Conservation (phyloP, 1,284 basidiomycete genomes). For the Cryptococcus deneoformans region DNA sequence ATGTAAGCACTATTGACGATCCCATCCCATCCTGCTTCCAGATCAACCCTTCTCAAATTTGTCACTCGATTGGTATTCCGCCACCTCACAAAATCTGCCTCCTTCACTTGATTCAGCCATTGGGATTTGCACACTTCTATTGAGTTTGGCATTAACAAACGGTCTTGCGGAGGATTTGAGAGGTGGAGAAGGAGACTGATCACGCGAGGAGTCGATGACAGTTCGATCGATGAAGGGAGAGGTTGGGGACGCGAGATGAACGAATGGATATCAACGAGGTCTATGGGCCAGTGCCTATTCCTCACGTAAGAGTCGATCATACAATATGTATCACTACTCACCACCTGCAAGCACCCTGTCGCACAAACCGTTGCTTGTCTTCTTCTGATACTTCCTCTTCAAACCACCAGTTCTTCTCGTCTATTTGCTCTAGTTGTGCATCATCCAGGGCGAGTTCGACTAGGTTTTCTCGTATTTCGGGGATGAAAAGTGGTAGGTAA, state of each 20-base stretch:
- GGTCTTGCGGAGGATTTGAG: slow-evolving; percentile 68
- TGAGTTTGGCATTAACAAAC: slow-evolving; percentile 71
- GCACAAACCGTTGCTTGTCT: slow-evolving; percentile 61
- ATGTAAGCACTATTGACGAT: slow-evolving; percentile 72
- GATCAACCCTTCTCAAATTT: slow-evolving; percentile 76
- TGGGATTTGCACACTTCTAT: slow-evolving; percentile 81
- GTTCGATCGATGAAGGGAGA: slow-evolving; percentile 13
- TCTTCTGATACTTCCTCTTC: slow-evolving; percentile 53
- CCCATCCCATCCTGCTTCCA: slow-evolving; percentile 93
- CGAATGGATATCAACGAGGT: slow-evolving; percentile 78
- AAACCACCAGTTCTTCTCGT: slow-evolving; percentile 91
- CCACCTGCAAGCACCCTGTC: slow-evolving; percentile 61
- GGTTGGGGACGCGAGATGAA: slow-evolving; percentile 27
- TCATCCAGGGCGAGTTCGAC: slow-evolving; percentile 88
- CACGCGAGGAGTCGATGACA: slow-evolving; percentile 8
- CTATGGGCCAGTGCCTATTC: slow-evolving; percentile 90
- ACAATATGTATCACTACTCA: slow-evolving; percentile 48
- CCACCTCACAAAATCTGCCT: slow-evolving; percentile 93
- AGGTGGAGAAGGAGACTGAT: slow-evolving; percentile 79
- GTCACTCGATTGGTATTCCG: slow-evolving; percentile 91
- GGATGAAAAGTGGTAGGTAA: slow-evolving; percentile 85
- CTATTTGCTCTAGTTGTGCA: slow-evolving; percentile 57
- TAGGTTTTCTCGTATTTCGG: slow-evolving; percentile 75
- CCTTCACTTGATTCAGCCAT: slow-evolving; percentile 91
- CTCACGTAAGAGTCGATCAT: neutral